Evolutionary conservation across 2,329 filamentous ascomycete genomes (phyloP).

Genomic region (Arthrobotrys megalospora): DNA sequence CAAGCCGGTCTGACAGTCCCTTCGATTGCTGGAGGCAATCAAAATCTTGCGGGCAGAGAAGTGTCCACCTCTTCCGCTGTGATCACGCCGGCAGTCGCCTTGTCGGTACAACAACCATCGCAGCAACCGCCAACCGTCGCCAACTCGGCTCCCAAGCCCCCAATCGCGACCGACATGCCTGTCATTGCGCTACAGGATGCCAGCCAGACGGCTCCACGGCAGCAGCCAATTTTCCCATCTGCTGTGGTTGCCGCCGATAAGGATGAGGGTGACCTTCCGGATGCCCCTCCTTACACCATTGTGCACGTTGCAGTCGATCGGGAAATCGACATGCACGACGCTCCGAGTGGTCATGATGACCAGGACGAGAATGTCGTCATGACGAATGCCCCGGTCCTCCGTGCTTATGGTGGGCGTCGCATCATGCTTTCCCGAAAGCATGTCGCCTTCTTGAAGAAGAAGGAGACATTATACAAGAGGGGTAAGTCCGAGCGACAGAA

Average conservation of each 20-base stretch:
- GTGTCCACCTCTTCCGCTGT: background rate
- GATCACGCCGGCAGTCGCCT: background rate
- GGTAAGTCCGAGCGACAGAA: conserved; percentile 30
- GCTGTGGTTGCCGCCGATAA: conserved; percentile 3
- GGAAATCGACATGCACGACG: conserved; percentile 44
- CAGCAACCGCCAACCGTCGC: conserved; percentile 7
- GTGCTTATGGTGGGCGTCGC: conserved; percentile 10
- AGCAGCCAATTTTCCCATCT: conserved; percentile 26
- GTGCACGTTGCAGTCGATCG: conserved; percentile 8
- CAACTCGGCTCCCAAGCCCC: background rate
- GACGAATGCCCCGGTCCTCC: conserved; percentile 31
- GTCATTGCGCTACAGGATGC: conserved; percentile 16
- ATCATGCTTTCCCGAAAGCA: conserved; percentile 34
- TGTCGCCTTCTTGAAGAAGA: conserved; percentile 34
- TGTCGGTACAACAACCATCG: conserved; percentile 4
- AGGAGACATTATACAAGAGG: conserved; percentile 17
- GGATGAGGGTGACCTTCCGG: conserved; percentile 22
- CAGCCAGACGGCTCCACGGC: conserved; percentile 1
- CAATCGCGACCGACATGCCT: background rate
- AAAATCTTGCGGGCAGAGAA: too few species aligned
- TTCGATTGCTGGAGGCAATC: background rate
- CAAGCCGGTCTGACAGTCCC: background rate
- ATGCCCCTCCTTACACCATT: conserved; percentile 26
- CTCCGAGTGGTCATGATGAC: conserved; percentile 24
- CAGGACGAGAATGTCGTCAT: conserved; percentile 36